These are phyloP conservation scores for Raddia distichophylla DNA, from an alignment of 176 grass and related monocot species.

Conservation along the genomic window DNA sequence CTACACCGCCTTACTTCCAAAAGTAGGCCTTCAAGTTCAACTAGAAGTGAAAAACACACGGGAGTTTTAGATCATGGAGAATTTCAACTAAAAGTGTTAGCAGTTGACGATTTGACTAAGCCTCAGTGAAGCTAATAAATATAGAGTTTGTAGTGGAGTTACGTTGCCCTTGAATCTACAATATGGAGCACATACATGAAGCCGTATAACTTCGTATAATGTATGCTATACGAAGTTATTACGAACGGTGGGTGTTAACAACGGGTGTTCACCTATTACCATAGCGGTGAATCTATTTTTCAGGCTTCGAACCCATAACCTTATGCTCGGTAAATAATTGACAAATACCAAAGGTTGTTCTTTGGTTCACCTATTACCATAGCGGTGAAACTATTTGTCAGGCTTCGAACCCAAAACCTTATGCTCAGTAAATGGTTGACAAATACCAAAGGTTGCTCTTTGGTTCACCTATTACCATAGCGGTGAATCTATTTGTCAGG, in stretches of 20 bases:
- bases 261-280: too few species aligned
- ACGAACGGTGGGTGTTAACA: too few species aligned
- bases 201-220: too few species aligned
- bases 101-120: not conserved
- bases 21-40: slow-evolving; percentile 7
- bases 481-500: not conserved
- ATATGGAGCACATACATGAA: not conserved
- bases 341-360: not conserved
- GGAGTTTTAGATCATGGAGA: not conserved
- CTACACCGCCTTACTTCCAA: not conserved
- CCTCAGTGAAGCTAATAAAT: slow-evolving; percentile 3
- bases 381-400: not conserved
- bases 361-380: not conserved
- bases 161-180: not conserved
- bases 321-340: not conserved
- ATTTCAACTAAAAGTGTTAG: not conserved
- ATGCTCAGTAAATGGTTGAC: not conserved
- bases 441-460: slow-evolving; percentile 3
- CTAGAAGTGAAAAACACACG: not conserved
- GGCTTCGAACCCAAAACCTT: not conserved
- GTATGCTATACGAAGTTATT: too few species aligned
- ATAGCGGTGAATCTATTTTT: not conserved
- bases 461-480: not conserved
- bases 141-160: not conserved
- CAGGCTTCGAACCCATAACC: slow-evolving; percentile 10